Evolutionary conservation across 1,139 yeast species (phyloP), one percentile per base, ranked within the genome.

Genomic region (Hansenula anomala): DNA sequence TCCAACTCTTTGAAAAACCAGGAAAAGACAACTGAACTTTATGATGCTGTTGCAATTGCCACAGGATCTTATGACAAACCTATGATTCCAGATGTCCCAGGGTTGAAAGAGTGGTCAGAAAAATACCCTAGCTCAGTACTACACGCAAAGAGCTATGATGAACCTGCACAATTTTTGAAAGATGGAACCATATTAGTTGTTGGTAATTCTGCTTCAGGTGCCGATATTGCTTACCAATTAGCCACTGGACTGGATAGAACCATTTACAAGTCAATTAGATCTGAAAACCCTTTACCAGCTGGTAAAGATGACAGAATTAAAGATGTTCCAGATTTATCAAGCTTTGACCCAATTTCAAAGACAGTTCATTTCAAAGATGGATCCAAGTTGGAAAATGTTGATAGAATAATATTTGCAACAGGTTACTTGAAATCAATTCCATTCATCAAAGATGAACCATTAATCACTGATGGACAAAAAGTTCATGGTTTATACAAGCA

Each of bases 181-280:
- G 46, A 49, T 32, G 58, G 62, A 40, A 65, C 61, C 31, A 73
- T 79, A 17, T 58, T 80, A 27, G 72, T 80, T n/a, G 70, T 80
- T 6, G 88, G 87, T 1, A 75, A 75, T 48, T 76, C 81, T 0
- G 78, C 83, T 12, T 75, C 83, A 8, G 86, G 82, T 2, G 65
- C 71, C 10, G 88, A 80, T 51, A 64, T 80, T 37, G 71, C 80
- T 1, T 68, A 66, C 43, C 85, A 80, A 53, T 46, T 75, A 27
- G 67, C 71, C 3, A 60, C 64, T 6, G 55, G 54, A 2, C 18
- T 34, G n/a, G 65, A 74, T 28, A 49, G 59, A 8, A 54, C 60
- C 19, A 64, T 77, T n/a, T 72, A 71, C 55, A 71, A 73, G 48
- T 75, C 80, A 43, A 64, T 37, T 2, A 30, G 37, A 27, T 37